A percentile compares a stretch with the other conserved stretches of the same genome.
These are phyloP conservation scores for Sphagnurus paluster DNA, from an alignment of 1,284 basidiomycete species.

Conservation along the genomic window DNA sequence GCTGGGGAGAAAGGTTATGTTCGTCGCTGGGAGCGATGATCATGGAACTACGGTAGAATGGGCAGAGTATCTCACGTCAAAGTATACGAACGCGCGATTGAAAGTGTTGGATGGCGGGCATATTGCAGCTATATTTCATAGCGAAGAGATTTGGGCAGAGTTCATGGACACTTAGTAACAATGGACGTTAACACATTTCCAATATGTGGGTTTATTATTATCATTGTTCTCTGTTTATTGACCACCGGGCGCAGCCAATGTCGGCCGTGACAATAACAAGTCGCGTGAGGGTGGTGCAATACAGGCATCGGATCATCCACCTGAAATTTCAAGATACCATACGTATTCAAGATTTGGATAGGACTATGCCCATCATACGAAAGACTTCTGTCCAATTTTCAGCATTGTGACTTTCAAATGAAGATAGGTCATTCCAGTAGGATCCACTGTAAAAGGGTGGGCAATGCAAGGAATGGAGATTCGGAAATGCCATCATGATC, in stretches of 20 bases:
- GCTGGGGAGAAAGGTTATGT: slow-evolving; percentile 34
- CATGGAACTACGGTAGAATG: slow-evolving; percentile 32
- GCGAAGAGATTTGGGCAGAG: slow-evolving; percentile 37
- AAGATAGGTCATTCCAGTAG: background rate
- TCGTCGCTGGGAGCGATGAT: slow-evolving; percentile 38
- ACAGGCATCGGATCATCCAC: too few species aligned
- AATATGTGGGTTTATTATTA: too few species aligned
- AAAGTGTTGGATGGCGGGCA: slow-evolving; percentile 42
- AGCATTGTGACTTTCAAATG: too few species aligned
- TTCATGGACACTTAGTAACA: slow-evolving; percentile 10
- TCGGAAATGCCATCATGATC: background rate
- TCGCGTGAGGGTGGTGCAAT: too few species aligned
- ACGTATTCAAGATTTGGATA: too few species aligned
- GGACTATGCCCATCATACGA: too few species aligned
- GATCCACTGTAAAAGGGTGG: background rate
- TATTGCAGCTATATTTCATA: slow-evolving; percentile 32
- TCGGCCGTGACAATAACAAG: too few species aligned
- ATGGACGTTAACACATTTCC: too few species aligned
- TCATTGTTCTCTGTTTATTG: too few species aligned
- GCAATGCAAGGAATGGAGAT: background rate
- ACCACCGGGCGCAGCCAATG: too few species aligned
- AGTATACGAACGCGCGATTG: slow-evolving; percentile 37
- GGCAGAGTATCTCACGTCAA: slow-evolving; percentile 37
- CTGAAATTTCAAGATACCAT: too few species aligned
- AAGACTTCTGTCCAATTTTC: too few species aligned